Conservation (phyloP, 2,329 filamentous ascomycete genomes). For the Venturia pyrina region DNA sequence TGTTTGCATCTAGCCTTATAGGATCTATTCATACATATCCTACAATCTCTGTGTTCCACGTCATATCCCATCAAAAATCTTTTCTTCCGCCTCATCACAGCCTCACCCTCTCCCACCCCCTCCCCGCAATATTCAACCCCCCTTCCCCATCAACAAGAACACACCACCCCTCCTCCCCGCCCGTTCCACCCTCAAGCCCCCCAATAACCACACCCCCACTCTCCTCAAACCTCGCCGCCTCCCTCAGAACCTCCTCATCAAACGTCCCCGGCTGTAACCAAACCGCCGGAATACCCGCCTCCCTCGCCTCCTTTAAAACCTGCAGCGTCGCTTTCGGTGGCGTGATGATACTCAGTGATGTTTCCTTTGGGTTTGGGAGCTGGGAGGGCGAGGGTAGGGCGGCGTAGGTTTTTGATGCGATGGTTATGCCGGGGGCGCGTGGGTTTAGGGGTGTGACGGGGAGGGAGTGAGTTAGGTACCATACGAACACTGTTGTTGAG, state of each 20-base stretch:
- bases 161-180: slow-evolving; percentile 30
- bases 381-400: slow-evolving; percentile 56
- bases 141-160: slow-evolving; percentile 31
- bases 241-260: slow-evolving; percentile 65
- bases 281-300: slow-evolving; percentile 61
- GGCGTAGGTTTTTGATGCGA: slow-evolving; percentile 47
- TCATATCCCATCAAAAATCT: background rate
- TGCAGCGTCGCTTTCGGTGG: slow-evolving; percentile 66
- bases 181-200: slow-evolving; percentile 5
- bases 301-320: slow-evolving; percentile 67
- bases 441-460: slow-evolving; percentile 81
- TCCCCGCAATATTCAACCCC: slow-evolving; percentile 24
- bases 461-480: slow-evolving; percentile 72
- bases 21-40: background rate
- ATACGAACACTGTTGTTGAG: slow-evolving; percentile 60
- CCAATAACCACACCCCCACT: slow-evolving; percentile 58
- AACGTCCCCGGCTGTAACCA: slow-evolving; percentile 91
- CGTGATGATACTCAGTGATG: slow-evolving; percentile 78
- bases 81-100: background rate
- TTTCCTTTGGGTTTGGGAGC: slow-evolving; percentile 57
- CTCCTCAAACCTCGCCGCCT: slow-evolving; percentile 43
- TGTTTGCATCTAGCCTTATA: no score
- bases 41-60: background rate
- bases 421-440: slow-evolving; percentile 51
- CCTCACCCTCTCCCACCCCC: slow-evolving; percentile 20